Evolutionary conservation across 176 grass and related monocot genomes (phyloP), one percentile per base, ranked within the genome.

Genomic region (Oropetium thomaeum): DNA sequence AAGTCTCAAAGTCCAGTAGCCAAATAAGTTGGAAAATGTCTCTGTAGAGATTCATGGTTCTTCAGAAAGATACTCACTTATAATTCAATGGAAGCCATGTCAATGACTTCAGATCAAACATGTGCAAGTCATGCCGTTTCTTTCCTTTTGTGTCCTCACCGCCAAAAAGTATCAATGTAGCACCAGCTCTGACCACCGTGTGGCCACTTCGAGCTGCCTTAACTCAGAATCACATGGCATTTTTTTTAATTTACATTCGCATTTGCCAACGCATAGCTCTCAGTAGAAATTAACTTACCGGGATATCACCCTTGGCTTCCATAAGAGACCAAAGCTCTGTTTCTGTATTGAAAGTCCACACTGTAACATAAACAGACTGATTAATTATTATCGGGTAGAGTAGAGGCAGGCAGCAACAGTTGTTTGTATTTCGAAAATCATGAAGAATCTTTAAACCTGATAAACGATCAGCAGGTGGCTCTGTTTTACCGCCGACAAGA

Each of bases 11-110:
- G 9, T 71, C 10, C n/a, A 79, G 26, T 51, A 34, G 23, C 12
- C 22, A 68, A 63, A 11, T 25, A 48, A 15, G 30, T 65, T 81
- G 43, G 58, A 34, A 70, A 64, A 54, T 32, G n/a, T 30, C 73
- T 31, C 31, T 30, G 73, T 27, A 62, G 58, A 7, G 6, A 30
- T 4, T 63, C 32, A n/a, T 22, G 26, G 69, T 67, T 74, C 48
- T 76, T 70, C 1, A 26, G 38, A 52, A 54, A 33, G 22, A 79
- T 26, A 74, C 89, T 85, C 74, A 99, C 91, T 94, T 99, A 75
- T 99, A 95, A 65, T 89, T 93, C 80, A 99, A 92, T 65, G 96
- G 96, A 88, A 98, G 96, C 96, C 96, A 98, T 70, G 91, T 92
- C 44, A 84, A 82, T 64, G 96, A 92, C 63, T 99, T 95, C 53